Percentiles rank a stretch among this genome's conserved stretches.
These are phyloP conservation scores for Lachancea thermotolerans DNA, from an alignment of 805 yeast species.

Conservation along the genomic window DNA sequence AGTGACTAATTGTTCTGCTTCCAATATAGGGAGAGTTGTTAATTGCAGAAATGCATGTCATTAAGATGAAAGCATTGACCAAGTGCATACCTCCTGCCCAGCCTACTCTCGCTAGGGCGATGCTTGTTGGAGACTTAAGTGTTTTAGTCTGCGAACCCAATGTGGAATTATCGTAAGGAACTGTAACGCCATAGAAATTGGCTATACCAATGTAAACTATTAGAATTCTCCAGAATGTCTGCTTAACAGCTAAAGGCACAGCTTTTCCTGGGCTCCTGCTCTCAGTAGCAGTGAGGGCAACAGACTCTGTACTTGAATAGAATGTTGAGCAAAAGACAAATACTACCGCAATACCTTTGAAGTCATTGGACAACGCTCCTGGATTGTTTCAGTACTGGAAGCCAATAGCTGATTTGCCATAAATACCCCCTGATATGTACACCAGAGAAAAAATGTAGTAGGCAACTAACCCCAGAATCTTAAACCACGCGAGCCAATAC, in stretches of 20 bases:
- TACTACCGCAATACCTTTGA: constrained; percentile 46
- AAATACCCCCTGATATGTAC: constrained; percentile 57
- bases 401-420: constrained; percentile 33
- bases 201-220: constrained; percentile 48
- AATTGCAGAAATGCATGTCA: constrained; percentile 42
- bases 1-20: constrained; percentile 42
- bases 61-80: constrained; percentile 48
- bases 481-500: constrained; percentile 59
- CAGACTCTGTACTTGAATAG: constrained; percentile 52
- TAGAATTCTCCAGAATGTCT: constrained; percentile 43
- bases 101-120: constrained; percentile 51
- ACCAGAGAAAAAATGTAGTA: constrained; percentile 48
- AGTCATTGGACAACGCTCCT: constrained; percentile 41
- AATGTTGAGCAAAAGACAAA: constrained; percentile 54
- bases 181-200: constrained; percentile 49
- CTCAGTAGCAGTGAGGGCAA: constrained; percentile 48
- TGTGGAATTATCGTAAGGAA: constrained; percentile 40
- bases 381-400: constrained; percentile 26
- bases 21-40: constrained; percentile 43
- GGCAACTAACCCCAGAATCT: constrained; percentile 57
- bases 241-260: constrained; percentile 46
- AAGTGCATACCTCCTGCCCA: constrained; percentile 47
- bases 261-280: constrained; percentile 46
- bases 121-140: constrained; percentile 52
- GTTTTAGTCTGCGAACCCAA: constrained; percentile 42